These are phyloP conservation scores for Sarocladiaceae sp. DNA, from an alignment of 2,329 filamentous ascomycete species.

Conservation along the genomic window DNA sequence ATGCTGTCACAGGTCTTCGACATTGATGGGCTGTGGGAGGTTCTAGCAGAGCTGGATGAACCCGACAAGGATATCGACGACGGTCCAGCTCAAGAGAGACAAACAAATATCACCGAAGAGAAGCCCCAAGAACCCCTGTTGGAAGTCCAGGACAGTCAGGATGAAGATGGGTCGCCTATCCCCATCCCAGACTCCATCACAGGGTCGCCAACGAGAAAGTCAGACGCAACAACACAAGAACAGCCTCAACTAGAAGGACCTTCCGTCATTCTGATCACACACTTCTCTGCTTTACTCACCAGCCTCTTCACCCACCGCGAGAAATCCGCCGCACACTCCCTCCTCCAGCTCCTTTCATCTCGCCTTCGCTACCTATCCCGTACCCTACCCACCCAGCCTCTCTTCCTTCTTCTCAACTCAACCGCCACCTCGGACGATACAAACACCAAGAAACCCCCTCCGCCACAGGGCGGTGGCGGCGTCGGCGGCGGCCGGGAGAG, in stretches of 20 bases:
- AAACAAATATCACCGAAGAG: not conserved
- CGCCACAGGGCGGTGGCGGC: not conserved
- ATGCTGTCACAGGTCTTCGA: constrained; percentile 53
- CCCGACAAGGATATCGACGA: constrained; percentile 22
- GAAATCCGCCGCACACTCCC: constrained; percentile 39
- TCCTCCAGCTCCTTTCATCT: constrained; percentile 40
- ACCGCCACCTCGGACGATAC: constrained; percentile 23
- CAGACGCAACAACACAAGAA: not conserved
- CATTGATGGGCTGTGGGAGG: constrained; percentile 51
- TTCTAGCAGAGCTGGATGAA: constrained; percentile 42
- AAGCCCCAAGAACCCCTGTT: constrained; percentile 8
- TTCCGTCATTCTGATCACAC: constrained; percentile 48
- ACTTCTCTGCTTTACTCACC: constrained; percentile 45
- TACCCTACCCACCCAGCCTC: constrained; percentile 31
- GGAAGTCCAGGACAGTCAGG: constrained; percentile 29
- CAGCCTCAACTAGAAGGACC: no score
- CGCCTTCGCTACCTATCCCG: constrained; percentile 40
- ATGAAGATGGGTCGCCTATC: constrained; percentile 18
- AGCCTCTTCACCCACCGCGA: constrained; percentile 44
- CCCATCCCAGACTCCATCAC: constrained; percentile 12
- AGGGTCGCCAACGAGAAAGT: not conserved
- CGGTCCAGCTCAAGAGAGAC: constrained; percentile 30
- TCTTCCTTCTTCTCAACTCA: constrained; percentile 51
- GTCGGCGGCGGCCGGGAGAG: constrained; percentile 1
- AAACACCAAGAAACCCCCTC: constrained; percentile 4